A percentile compares a stretch with the other conserved stretches of the same genome.
These are phyloP conservation scores for Huntiella moniliformis DNA, from an alignment of 2,329 filamentous ascomycete species.

Conservation along the genomic window DNA sequence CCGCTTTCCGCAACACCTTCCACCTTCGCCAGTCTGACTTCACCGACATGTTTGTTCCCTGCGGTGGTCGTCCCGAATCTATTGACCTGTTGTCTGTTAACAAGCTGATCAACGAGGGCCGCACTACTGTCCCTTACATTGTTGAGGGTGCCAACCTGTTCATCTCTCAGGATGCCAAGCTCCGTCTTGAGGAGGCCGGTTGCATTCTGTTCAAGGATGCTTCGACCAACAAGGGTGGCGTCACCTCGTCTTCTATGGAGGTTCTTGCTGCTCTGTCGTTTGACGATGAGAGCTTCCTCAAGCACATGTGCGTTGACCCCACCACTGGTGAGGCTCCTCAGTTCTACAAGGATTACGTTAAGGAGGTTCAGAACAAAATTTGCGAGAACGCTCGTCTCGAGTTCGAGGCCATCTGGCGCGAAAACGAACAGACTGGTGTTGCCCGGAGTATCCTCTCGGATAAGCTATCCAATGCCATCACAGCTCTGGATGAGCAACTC, in stretches of 20 bases:
- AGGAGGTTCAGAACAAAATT: constrained; percentile 78
- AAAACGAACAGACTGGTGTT: constrained; percentile 64
- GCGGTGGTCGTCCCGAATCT: constrained; percentile 87
- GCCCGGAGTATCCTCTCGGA: constrained; percentile 79
- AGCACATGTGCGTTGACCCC: constrained; percentile 79
- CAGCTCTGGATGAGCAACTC: constrained; percentile 88
- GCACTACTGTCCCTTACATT: constrained; percentile 75
- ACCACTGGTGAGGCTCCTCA: constrained; percentile 51
- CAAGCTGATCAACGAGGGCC: constrained; percentile 79
- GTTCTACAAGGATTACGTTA: constrained; percentile 89
- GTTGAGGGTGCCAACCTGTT: constrained; percentile 97
- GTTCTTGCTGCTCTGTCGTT: constrained; percentile 89
- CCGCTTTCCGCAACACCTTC: constrained; percentile 92
- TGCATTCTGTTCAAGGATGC: constrained; percentile 95
- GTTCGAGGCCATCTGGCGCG: constrained; percentile 96
- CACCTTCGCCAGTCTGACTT: constrained; percentile 62
- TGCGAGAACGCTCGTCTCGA: constrained; percentile 80
- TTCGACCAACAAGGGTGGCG: constrained; percentile 94
- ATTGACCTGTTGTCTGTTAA: constrained; percentile 79
- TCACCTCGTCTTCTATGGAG: constrained; percentile 91
- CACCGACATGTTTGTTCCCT: constrained; percentile 85
- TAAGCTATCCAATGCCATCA: constrained; percentile 78
- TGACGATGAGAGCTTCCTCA: constrained; percentile 68
- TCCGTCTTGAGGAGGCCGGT: constrained; percentile 85
- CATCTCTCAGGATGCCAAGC: constrained; percentile 95